Evolutionary conservation across 371 early-diverging fungal genomes (phyloP).

Genomic region (Dinochytrium kinnereticum): DNA sequence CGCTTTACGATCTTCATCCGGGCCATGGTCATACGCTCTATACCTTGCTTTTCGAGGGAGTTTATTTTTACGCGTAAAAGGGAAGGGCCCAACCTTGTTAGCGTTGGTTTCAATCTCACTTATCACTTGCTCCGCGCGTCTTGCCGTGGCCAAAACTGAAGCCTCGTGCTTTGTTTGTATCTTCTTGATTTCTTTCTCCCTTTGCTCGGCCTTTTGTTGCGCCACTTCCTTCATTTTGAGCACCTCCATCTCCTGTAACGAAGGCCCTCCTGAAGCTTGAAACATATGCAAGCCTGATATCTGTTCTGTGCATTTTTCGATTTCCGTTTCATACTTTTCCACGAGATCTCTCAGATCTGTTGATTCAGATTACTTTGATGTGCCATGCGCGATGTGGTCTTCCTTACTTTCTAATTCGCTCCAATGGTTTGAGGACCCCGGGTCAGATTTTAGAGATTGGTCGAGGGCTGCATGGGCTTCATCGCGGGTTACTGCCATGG

Average conservation of each 20-base stretch:
- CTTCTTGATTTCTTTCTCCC: background rate
- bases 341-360: background rate
- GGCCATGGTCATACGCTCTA: constrained; percentile 1
- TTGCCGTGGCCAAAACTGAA: constrained; percentile 8
- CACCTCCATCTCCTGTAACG: background rate
- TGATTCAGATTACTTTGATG: background rate
- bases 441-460: too few relatives aligned
- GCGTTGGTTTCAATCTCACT: constrained; percentile 10
- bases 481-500: background rate
- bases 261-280: constrained; percentile 6
- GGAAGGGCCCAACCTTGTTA: background rate
- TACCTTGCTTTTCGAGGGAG: constrained; percentile 13
- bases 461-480: too few relatives aligned
- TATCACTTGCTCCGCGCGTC: constrained; percentile 8
- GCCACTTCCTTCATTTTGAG: background rate
- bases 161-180: constrained; percentile 16
- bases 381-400: background rate
- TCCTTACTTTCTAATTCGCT: constrained; percentile 13
- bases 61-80: background rate
- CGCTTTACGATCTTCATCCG: background rate
- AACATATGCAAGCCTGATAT: background rate
- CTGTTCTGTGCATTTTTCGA: background rate
- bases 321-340: background rate
- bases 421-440: too few relatives aligned
- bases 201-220: background rate